A percentile compares a stretch with the other conserved stretches of the same genome.
Evolutionary conservation across 148 eudicot genomes (phyloP).

Genomic region (Rhododendron ferrugineum): DNA sequence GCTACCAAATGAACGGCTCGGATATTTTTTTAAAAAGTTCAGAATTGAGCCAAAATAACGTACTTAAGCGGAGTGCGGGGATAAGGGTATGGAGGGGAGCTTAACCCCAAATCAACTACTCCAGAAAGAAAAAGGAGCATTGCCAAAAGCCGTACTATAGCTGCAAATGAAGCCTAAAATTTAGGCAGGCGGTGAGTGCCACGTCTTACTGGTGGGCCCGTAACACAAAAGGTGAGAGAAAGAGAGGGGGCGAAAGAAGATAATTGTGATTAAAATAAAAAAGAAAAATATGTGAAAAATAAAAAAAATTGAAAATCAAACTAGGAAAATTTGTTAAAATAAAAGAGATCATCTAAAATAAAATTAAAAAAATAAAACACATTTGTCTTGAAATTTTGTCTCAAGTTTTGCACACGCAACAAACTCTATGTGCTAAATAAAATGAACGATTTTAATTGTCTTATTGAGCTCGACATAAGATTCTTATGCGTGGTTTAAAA

Average conservation of each 20-base stretch:
- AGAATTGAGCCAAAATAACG: too few species aligned
- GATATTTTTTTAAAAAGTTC: too few species aligned
- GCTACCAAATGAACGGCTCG: too few species aligned
- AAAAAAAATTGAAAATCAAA: too few species aligned
- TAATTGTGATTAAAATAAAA: not conserved
- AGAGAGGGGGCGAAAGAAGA: not conserved
- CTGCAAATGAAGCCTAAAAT: not conserved
- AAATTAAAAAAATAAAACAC: not conserved
- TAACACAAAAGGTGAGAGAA: not conserved
- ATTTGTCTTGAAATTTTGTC: not conserved
- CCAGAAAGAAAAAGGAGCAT: not conserved
- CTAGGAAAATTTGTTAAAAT: too few species aligned
- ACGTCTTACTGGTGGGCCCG: conserved; percentile 3
- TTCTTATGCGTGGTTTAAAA: not conserved
- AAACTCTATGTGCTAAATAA: not conserved
- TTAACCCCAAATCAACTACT: not conserved
- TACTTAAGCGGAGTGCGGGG: too few species aligned
- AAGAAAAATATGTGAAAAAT: too few species aligned
- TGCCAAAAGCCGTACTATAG: not conserved
- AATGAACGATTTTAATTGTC: too few species aligned
- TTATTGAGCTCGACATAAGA: too few species aligned
- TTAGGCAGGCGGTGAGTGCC: conserved; percentile 8
- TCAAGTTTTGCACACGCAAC: not conserved
- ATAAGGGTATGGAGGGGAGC: too few species aligned
- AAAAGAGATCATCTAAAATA: too few species aligned